Evolutionary conservation across 1,139 yeast species (phyloP), one percentile per base, ranked within the genome.

Genomic region (Debaryomycetaceae sp.): DNA sequence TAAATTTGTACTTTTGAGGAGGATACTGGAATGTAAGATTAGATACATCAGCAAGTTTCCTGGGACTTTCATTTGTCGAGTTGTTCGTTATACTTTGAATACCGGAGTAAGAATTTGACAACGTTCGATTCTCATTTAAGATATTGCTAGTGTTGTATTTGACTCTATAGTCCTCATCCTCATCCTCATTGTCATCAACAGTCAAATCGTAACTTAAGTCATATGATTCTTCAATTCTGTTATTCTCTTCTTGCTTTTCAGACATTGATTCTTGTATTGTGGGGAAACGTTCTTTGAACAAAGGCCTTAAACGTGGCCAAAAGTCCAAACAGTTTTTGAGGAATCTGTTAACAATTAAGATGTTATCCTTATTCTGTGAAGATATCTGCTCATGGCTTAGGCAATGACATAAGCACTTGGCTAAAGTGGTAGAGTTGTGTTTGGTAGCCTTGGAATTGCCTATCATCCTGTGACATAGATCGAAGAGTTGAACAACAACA

Each of bases 341-440:
- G 47, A 74, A 80, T 43, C 83, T 63, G 39, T 70, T 72, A 1
- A 81, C 76, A 17, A 80, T 68, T n/a, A 73, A 65, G 17, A 80
- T 56, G 45, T 70, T 65, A 47, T 76, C 78, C 39, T 72, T 72
- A 48, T 70, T 76, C 43, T 68, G 64, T 30, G 77, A 58, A 42
- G 69, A 74, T 3, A 76, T 59, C 39, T 71, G 63, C 54, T 78
- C 80, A 47, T 80, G 81, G 46, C 83, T 76, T 35, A 82, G 52
- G 27, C 82, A 72, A 41, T 79, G 76, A 6, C 79, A 65, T 38
- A 81, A 57, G 27, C 80, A 63, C 55, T 73, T 79, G 34, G 83
- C 65, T 35, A 82, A 54, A 1, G 80, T 64, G 23, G 60, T 60
- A 6, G 75, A 52, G 6, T 70, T 72, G 51, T 81, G 84, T 46